Conservation (phyloP, 1,284 basidiomycete genomes). For the Earliella scabrosa region DNA sequence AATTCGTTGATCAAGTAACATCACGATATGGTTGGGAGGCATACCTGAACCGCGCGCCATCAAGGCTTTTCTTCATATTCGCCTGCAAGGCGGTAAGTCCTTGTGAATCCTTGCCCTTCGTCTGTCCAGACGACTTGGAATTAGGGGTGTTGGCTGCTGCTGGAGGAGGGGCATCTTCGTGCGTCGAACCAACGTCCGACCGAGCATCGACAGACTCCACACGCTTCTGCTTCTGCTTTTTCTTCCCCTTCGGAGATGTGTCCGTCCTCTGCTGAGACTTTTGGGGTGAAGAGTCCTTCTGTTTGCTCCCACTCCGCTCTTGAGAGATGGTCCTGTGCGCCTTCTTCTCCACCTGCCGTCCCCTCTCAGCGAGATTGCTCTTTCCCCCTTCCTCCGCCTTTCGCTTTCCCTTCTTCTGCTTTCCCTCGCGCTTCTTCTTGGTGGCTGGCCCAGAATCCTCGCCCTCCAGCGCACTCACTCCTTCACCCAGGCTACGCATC, state of each 20-base stretch:
- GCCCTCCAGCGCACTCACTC: conserved; percentile 15
- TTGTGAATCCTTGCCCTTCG: conserved; percentile 6
- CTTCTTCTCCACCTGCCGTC: conserved; percentile 18
- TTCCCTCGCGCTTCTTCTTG: conserved; percentile 25
- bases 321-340: conserved; percentile 38
- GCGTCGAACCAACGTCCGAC: neutral
- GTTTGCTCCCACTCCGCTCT: conserved; percentile 19
- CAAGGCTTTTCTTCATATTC: conserved; percentile 76
- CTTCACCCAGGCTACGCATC: conserved; percentile 59
- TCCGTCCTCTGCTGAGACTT: neutral
- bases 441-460: neutral
- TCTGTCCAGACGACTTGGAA: neutral
- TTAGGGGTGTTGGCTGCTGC: neutral
- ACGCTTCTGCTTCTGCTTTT: conserved; percentile 25
- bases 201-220: conserved; percentile 1
- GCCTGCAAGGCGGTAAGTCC: conserved; percentile 76
- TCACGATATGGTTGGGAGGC: conserved; percentile 16
- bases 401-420: conserved; percentile 13
- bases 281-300: conserved; percentile 24
- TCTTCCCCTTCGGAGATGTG: conserved; percentile 11
- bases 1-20: neutral
- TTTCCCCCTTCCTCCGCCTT: neutral
- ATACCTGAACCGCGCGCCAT: conserved; percentile 86
- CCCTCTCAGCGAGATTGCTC: neutral
- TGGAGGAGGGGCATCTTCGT: neutral